Conservation (phyloP, 768 basidiomycete species). For the Xerocomellus dryophilus region DNA sequence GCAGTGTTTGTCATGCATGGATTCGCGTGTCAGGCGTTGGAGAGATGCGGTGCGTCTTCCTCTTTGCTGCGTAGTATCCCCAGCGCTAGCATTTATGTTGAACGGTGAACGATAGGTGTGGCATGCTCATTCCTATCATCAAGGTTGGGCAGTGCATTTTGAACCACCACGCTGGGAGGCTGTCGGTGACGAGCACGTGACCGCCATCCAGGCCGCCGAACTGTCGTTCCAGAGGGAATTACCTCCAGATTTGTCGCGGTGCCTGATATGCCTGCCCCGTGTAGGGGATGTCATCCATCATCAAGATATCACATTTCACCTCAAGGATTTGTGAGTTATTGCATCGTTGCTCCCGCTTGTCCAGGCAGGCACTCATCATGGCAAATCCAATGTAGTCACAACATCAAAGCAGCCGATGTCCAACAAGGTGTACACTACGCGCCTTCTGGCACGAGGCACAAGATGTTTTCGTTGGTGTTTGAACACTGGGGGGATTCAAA, state of each 20-base stretch:
- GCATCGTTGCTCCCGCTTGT: neutral
- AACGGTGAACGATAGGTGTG: neutral
- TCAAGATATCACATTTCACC: neutral
- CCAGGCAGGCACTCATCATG: neutral
- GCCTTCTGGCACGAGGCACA: neutral
- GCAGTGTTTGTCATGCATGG: neutral
- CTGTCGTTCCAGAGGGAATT: neutral
- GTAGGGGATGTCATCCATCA: neutral
- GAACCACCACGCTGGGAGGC: too few species aligned
- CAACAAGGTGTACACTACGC: neutral
- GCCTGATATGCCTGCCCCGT: neutral
- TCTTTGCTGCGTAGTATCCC: neutral
- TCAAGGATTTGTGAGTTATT: neutral
- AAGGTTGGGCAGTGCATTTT: too few species aligned
- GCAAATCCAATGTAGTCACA: neutral
- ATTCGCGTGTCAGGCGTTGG: slow-evolving; percentile 1
- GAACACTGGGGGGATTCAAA: too few species aligned
- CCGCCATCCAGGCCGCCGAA: neutral
- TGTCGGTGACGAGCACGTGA: neutral
- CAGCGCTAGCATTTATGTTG: too few species aligned
- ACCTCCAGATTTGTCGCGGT: neutral
- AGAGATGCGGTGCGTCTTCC: slow-evolving; percentile 6
- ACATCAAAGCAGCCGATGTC: neutral
- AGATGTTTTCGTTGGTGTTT: too few species aligned
- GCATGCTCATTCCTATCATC: neutral